Conservation (phyloP, 306 rosid genomes). For the Lathyrus aphaca region DNA sequence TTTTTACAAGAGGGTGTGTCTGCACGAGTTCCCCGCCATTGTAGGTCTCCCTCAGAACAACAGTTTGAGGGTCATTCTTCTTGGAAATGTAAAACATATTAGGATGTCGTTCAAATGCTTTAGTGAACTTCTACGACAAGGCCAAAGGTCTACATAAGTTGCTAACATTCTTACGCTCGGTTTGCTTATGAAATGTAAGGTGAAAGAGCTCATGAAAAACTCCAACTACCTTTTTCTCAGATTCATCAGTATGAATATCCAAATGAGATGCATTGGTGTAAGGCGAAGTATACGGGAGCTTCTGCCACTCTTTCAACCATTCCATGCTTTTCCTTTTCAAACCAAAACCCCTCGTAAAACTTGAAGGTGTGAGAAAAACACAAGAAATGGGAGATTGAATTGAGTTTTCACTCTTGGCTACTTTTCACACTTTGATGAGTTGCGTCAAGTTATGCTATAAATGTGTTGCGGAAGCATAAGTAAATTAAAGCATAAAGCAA, state of each 20-base stretch:
- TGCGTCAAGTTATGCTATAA: no score
- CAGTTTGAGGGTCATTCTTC: constrained; percentile 75
- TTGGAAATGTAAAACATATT: constrained; percentile 81
- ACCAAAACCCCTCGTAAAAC: constrained; percentile 91
- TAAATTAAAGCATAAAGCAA: no score
- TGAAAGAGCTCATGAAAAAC: constrained; percentile 93
- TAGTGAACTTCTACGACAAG: constrained; percentile 84
- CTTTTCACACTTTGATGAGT: no score
- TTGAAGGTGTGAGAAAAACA: no score
- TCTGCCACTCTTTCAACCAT: constrained; percentile 92
- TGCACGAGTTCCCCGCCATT: constrained; percentile 54
- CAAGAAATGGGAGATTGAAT: no score
- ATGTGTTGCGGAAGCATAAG: no score
- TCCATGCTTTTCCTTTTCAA: constrained; percentile 81
- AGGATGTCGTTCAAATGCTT: constrained; percentile 94
- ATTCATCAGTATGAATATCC: constrained; percentile 84
- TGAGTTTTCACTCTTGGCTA: no score
- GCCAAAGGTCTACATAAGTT: constrained; percentile 74
- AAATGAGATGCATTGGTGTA: constrained; percentile 63
- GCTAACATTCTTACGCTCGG: constrained; percentile 85
- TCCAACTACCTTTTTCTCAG: constrained; percentile 92
- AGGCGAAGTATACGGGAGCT: constrained; percentile 86
- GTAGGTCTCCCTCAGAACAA: constrained; percentile 77
- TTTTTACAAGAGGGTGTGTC: constrained; percentile 62
- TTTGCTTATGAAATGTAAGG: constrained; percentile 74